Evolutionary conservation across 1,284 basidiomycete genomes (phyloP).

Genomic region (Ganoderma boninense): DNA sequence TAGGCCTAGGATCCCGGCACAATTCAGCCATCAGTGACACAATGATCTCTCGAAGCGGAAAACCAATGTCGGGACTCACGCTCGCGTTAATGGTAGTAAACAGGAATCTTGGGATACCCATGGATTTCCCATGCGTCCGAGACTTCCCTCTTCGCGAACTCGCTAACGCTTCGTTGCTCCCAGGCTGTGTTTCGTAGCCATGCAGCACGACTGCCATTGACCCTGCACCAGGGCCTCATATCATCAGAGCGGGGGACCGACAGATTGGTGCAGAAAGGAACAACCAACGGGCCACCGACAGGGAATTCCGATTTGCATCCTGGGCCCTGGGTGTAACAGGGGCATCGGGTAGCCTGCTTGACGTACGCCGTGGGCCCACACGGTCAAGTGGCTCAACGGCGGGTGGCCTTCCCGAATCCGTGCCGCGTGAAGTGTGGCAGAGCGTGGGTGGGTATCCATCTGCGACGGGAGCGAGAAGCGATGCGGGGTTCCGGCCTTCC

Average conservation of each 20-base stretch:
- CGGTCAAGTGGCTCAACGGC: background rate
- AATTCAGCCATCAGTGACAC: background rate
- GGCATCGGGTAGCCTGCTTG: background rate
- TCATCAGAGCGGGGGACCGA: background rate
- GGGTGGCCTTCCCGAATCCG: background rate
- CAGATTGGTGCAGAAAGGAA: background rate
- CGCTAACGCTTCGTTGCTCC: slow-evolving; percentile 1
- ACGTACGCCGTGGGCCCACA: background rate
- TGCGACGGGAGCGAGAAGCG: background rate
- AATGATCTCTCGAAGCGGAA: background rate
- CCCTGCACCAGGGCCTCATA: background rate
- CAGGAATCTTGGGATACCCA: no score
- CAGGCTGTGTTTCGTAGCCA: background rate
- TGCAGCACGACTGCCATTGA: background rate
- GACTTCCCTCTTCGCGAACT: background rate
- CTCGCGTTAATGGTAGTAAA: background rate
- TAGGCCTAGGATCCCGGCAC: background rate
- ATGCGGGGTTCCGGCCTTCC: background rate
- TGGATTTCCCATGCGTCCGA: background rate
- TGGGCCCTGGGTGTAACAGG: background rate
- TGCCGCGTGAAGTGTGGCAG: background rate
- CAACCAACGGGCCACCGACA: background rate
- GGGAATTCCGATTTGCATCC: background rate
- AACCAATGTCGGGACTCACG: background rate
- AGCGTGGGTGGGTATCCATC: background rate